Evolutionary conservation across 2,329 filamentous ascomycete genomes (phyloP).

Genomic region (Colletotrichum euphorbiae): DNA sequence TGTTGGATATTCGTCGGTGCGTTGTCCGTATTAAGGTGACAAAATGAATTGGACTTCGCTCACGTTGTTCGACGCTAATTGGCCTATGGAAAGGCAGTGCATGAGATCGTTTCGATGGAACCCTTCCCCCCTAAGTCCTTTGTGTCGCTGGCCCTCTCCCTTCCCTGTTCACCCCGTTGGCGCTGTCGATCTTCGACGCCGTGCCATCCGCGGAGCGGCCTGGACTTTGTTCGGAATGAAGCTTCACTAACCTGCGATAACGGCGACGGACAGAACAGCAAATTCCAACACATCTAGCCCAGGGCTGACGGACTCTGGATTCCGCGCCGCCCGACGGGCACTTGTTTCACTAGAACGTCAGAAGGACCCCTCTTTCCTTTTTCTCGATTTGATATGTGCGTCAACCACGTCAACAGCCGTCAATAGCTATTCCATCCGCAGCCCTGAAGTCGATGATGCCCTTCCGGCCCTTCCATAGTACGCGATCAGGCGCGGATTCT

Average conservation of each 20-base stretch:
- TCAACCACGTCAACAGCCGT: too few relatives aligned
- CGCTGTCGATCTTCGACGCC: slow-evolving; percentile 33
- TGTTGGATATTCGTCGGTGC: not conserved
- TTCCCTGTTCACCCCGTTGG: slow-evolving; percentile 16
- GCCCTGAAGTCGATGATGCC: not conserved
- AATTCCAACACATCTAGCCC: not conserved
- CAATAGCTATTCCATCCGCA: too few relatives aligned
- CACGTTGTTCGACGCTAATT: slow-evolving; percentile 11
- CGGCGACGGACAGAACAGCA: slow-evolving; percentile 22
- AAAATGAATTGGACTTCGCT: not conserved
- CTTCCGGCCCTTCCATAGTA: slow-evolving; percentile 5
- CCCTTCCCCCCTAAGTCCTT: not conserved
- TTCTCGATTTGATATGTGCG: too few relatives aligned
- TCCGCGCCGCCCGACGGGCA: not conserved
- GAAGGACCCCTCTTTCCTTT: not conserved
- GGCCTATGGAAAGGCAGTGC: not conserved
- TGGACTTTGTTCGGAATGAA: slow-evolving; percentile 13
- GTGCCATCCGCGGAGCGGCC: slow-evolving; percentile 29
- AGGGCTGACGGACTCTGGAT: not conserved
- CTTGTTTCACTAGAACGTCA: not conserved
- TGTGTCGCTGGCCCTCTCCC: not conserved
- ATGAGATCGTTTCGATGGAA: slow-evolving; percentile 39
- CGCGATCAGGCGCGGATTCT: not conserved
- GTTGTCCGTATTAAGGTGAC: not conserved
- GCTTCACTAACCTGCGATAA: slow-evolving; percentile 21